Conservation (phyloP, 2,329 filamentous ascomycete species). For the Penicillium polonicum region DNA sequence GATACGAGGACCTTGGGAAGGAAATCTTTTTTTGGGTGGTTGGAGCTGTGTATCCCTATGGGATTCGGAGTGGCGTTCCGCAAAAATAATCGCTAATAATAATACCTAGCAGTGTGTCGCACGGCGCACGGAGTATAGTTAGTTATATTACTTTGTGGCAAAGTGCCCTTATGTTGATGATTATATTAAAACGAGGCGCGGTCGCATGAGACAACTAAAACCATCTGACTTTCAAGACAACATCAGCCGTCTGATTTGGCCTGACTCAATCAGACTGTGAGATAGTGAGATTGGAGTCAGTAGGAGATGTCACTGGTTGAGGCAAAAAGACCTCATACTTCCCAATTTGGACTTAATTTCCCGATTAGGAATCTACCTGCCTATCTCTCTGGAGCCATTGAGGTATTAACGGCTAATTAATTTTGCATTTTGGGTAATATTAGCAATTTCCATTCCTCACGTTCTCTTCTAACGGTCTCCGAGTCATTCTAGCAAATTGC, state of each 20-base stretch:
- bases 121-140: background rate
- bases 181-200: background rate
- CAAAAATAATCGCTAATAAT: background rate
- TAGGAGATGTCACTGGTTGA: background rate
- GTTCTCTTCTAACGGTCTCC: background rate
- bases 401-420: background rate
- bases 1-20: slow-evolving; percentile 1
- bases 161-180: background rate
- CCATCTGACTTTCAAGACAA: background rate
- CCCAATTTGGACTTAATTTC: background rate
- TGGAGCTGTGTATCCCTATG: background rate
- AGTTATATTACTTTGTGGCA: background rate
- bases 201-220: background rate
- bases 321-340: background rate
- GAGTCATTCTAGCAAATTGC: background rate
- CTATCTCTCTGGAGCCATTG: background rate
- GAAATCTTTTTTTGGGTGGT: background rate
- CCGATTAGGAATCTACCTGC: background rate
- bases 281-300: background rate
- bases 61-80: background rate
- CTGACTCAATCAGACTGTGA: background rate
- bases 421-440: background rate
- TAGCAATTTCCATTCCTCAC: background rate
- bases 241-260: background rate
- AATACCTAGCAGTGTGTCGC: background rate